phyloP scores from a whole-genome alignment of 2,329 filamentous ascomycete species.

The Trichothecium sympodiale region DNA sequence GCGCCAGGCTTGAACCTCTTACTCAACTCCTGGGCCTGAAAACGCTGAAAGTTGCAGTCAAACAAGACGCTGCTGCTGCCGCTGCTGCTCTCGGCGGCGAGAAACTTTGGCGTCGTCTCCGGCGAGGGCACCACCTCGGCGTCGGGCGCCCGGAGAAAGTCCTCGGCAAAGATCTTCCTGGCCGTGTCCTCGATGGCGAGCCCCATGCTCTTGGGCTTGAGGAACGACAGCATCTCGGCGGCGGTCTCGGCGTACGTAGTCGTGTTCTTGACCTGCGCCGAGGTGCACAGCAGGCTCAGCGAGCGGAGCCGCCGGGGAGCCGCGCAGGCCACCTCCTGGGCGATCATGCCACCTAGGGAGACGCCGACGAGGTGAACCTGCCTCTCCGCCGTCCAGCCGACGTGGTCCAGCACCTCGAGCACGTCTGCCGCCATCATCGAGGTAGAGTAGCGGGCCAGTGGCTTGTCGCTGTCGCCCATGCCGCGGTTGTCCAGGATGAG shows the following conservation, averaged over 20 bases:
- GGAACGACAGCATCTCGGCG: conserved; percentile 38
- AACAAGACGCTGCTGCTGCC: conserved; percentile 41
- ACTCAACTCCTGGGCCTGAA: conserved; percentile 65
- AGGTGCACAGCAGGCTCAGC: conserved; percentile 51
- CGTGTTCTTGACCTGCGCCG: conserved; percentile 49
- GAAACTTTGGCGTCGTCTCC: conserved; percentile 26
- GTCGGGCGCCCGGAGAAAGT: conserved; percentile 55
- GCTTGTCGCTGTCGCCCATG: conserved; percentile 71
- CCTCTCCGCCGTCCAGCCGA: conserved; percentile 51
- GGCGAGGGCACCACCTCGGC: conserved; percentile 36
- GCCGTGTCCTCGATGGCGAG: conserved; percentile 54
- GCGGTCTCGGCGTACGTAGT: conserved; percentile 55
- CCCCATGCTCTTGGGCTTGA: conserved; percentile 62
- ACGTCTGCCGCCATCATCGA: conserved; percentile 74
- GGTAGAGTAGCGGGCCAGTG: conserved; percentile 67
- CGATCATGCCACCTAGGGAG: conserved; percentile 86
- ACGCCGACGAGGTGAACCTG: conserved; percentile 62
- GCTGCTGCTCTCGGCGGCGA: conserved; percentile 14
- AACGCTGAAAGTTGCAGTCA: conserved; percentile 68
- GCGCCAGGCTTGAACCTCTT: conserved; percentile 52
- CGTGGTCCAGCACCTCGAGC: conserved; percentile 56
- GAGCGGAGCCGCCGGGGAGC: conserved; percentile 41
- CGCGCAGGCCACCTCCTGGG: conserved; percentile 62
- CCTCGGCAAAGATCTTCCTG: conserved; percentile 50
- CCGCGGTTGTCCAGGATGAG: conserved; percentile 78